Base-by-base conservation (phyloP, 2,329 filamentous ascomycete genomes). In the Trichothecium roseum region DNA sequence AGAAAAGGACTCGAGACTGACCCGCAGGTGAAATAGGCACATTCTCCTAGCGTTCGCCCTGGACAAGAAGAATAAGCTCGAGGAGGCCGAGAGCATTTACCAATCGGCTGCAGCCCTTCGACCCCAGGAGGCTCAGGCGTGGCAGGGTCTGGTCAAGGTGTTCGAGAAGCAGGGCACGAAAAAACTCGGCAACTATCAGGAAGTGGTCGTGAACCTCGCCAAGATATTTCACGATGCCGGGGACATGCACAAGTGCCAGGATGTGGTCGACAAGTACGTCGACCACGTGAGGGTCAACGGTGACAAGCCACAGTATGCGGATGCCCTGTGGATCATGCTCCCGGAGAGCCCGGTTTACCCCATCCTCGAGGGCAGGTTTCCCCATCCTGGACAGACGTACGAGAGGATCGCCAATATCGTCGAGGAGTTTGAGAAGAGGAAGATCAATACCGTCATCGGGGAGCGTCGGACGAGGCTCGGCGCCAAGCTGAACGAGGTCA, bases 391-490 rank as follows among this genome's bases (percentile, higher is more conserved):
- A 8, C 74, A 78, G 40, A 93, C 84, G 1, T 94, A 93, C 55
- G 80, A 79, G 46, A 80, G 74, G 24, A 78, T 96, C 37, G 84
- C 85, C 12, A 80, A 91, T 46, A 83, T 94, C 15, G 70, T 84
- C 3, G 91, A 96, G 52, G 65, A 74, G 2, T 84, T 91, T 41
- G 91, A 98, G 59, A 88, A 83, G 52, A 82, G 89, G 52, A 80
- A 77, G 22, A 89, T 95, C 55, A 94, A 94, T 53, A 84, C 74
- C 4, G 75, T 94, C 39, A 93, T 98, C 45, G 86, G 81, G 22
- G 87, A 94, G 57, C 76, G 91, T 30, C 74, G 88, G 43, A 94
- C 88, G 2, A 74, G 91, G 27, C 69, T 98, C 3, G 91, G 91
- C 29, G 87, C 88, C 8, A 82, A 76, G 31, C 69, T 94, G 38